Evolutionary conservation across 2,329 filamentous ascomycete genomes (phyloP).

Genomic region (Exophiala viscosa): DNA sequence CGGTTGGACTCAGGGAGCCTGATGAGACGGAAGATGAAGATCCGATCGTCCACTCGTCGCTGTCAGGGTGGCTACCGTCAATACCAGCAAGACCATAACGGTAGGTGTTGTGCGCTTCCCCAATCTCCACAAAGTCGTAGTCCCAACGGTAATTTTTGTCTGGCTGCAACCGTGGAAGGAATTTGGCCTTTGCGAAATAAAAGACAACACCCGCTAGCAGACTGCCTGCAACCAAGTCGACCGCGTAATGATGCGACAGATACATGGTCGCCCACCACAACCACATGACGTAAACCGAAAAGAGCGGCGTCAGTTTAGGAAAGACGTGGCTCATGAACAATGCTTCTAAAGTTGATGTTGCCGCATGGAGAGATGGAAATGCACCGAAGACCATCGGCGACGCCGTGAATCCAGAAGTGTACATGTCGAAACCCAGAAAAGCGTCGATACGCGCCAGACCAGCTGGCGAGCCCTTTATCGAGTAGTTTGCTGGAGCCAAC

Average conservation of each 20-base stretch:
- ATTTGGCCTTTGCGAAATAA: slow-evolving; percentile 75
- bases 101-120: slow-evolving; percentile 56
- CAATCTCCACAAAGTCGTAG: slow-evolving; percentile 87
- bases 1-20: slow-evolving; percentile 59
- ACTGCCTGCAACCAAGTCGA: slow-evolving; percentile 84
- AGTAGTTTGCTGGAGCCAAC: slow-evolving; percentile 85
- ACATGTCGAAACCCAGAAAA: slow-evolving; percentile 86
- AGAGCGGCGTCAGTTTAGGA: slow-evolving; percentile 73
- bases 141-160: slow-evolving; percentile 91
- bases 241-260: slow-evolving; percentile 92
- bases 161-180: slow-evolving; percentile 74
- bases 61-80: slow-evolving; percentile 59
- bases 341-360: slow-evolving; percentile 81
- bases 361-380: slow-evolving; percentile 89
- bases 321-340: slow-evolving; percentile 93
- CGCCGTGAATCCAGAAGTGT: slow-evolving; percentile 86
- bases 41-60: slow-evolving; percentile 86
- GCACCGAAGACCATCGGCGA: slow-evolving; percentile 92
- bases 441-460: slow-evolving; percentile 84
- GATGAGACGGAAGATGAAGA: slow-evolving; percentile 74
- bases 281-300: slow-evolving; percentile 83
- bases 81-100: slow-evolving; percentile 56
- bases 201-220: slow-evolving; percentile 73
- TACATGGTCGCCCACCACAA: slow-evolving; percentile 99
- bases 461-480: slow-evolving; percentile 82